Evolutionary conservation across 2,329 filamentous ascomycete genomes (phyloP).

Genomic region (Teratosphaeria zuluensis): DNA sequence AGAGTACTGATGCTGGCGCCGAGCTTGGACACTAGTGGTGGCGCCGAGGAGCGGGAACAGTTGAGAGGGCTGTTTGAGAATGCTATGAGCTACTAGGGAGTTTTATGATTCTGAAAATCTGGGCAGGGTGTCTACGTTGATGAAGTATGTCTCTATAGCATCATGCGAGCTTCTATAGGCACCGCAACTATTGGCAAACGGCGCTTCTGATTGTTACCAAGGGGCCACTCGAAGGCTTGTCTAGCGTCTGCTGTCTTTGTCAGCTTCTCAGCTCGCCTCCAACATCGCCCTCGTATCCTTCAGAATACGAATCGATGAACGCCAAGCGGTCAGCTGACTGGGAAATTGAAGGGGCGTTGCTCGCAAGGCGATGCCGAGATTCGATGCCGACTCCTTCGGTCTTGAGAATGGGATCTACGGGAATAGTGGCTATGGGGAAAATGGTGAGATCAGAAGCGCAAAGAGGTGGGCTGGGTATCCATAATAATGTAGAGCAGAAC

Average conservation of each 20-base stretch:
- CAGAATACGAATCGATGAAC: background rate
- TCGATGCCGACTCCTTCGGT: background rate
- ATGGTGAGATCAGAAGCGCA: background rate
- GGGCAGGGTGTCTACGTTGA: no score
- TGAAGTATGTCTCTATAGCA: no score
- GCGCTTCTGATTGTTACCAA: background rate
- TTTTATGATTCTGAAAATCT: no score
- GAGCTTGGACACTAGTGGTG: slow-evolving; percentile 47
- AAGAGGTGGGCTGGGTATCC: background rate
- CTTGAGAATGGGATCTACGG: background rate
- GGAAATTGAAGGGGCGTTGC: background rate
- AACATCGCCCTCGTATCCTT: background rate
- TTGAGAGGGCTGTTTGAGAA: slow-evolving; percentile 39
- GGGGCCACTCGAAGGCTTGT: background rate
- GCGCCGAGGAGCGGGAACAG: slow-evolving; percentile 41
- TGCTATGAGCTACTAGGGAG: slow-evolving; percentile 31
- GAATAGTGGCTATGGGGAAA: background rate
- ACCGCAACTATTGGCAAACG: background rate
- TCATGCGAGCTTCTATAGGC: no score
- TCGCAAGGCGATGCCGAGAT: background rate
- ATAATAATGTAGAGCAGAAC: background rate
- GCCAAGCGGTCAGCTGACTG: background rate
- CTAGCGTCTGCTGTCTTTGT: background rate
- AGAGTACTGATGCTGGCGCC: slow-evolving; percentile 88
- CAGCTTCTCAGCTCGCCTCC: background rate